Evolutionary conservation across 768 basidiomycete species (phyloP), one percentile per base, ranked within the genome.

Genomic region (Baorangia bicolor): DNA sequence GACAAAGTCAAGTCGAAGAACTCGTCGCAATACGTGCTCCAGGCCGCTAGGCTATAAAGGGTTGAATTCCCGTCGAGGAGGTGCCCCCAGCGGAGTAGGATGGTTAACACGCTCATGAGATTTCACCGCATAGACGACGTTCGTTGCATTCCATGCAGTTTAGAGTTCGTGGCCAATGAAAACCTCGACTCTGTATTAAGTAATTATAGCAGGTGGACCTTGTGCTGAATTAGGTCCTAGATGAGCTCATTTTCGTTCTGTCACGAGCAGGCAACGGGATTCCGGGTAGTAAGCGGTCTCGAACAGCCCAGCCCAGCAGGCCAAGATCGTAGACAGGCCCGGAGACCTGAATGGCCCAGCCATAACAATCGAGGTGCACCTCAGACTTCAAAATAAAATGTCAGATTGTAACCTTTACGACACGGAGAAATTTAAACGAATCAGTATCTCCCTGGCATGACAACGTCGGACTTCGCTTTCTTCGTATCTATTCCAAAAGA

Each of bases 1-100:
- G 78, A 88, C 65, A 90, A 85, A 72, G 89, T 90, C 59, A 91
- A 87, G 73, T 85, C 89, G 33, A 84, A 77, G 73, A 76, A 81
- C 39, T 75, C 76, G 33, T 89, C 87, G 16, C 62, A 68, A 49
- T 75, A 67, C 44, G 66, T 82, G 14, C 64, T 80, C 33, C 62
- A 60, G 58, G 64, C 66, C 2, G 79, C 81, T 0, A 77, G 67
- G 61, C 62, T 81, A n/a, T 81, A 60, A 74, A n/a, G 16, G 10
- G 14, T n/a, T 14, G 33, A 18, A 18, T 3, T 28, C 13, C 20
- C 23, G 14, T 47, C 18, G 11, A n/a, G 35, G 37, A 33, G 20
- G 21, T 30, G 30, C n/a, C 37, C 5, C n/a, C 37, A n/a, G n/a
- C 18, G 18, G 16, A 38, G 37, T 38, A 30, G 37, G 2, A 5